A percentile compares a stretch with the other conserved stretches of the same genome.
Conservation (phyloP, 345 rosid species). For the Hypericum androsaemum region DNA sequence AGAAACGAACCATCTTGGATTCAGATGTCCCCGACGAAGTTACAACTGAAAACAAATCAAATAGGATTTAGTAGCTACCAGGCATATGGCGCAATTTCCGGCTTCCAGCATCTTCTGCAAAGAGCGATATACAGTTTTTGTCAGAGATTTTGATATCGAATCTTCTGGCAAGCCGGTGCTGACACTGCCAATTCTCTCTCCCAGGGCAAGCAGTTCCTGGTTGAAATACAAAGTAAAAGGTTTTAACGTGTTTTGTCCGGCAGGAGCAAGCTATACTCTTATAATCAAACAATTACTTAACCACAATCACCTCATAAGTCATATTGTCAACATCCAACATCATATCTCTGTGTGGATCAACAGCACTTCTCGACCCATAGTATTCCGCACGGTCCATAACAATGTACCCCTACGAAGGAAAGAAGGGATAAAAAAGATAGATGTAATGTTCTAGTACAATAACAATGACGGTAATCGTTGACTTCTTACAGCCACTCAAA, state of each 20-base stretch:
- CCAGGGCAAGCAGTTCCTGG: slow-evolving; percentile 33
- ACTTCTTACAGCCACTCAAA: too few species aligned
- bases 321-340: slow-evolving; percentile 78
- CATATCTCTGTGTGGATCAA: slow-evolving; percentile 78
- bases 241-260: background rate
- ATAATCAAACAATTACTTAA: background rate
- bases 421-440: background rate
- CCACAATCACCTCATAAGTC: slow-evolving; percentile 61
- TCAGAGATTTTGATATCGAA: slow-evolving; percentile 21
- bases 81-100: slow-evolving; percentile 26
- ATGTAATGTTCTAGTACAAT: too few species aligned
- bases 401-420: slow-evolving; percentile 45
- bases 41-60: too few species aligned
- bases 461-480: too few species aligned
- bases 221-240: background rate
- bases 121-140: slow-evolving; percentile 6
- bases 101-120: slow-evolving; percentile 12
- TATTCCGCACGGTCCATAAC: slow-evolving; percentile 38
- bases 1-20: too few species aligned
- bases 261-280: background rate
- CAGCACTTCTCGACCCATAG: slow-evolving; percentile 41
- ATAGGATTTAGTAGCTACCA: slow-evolving; percentile 16
- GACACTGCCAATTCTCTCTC: slow-evolving; percentile 31
- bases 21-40: too few species aligned
- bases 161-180: slow-evolving; percentile 28